Evolutionary conservation across 1,284 basidiomycete genomes (phyloP), one percentile per base, ranked within the genome.

Genomic region (Cryptococcus maquisensis): DNA sequence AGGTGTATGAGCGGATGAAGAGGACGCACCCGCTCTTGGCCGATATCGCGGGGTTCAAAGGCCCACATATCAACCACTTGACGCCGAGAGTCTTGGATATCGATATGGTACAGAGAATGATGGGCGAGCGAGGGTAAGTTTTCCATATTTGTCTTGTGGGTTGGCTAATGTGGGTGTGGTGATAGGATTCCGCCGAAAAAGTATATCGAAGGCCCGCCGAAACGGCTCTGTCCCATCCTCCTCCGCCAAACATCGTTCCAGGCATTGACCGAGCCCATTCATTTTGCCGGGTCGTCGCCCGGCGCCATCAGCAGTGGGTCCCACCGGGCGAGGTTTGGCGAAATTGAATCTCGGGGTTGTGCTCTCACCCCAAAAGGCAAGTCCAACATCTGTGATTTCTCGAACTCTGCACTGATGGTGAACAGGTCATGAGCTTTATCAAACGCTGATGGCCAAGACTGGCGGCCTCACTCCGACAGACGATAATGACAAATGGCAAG

Each of bases 61-160:
- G 76, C 18, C 76, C 76, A 12, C 77, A 79, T 56, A 77, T 79
- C 65, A 79, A 79, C 55, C 77, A 78, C 58, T 64, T 79, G n/a
- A 79, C 77, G 7, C 77, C 77, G 15, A 56, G 77, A 15, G 75
- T 77, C 23, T 56, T 79, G 24, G 76, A 77, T 54, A 78, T 79
- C 44, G 77, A 79, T 55, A 65, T 62, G 20, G 77, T 76, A 16
- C 77, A 79, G 60, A 59, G 51, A 4, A 60, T 63, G 20, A 79
- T 79, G 77, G 60, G 57, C 18, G 60, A 59, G 26, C 64, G 73
- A 51, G 68, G 62, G 69, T 66, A 57, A 53, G 59, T 37, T 15
- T n/a, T 1, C n/a, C 40, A 21, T 18, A n/a, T n/a, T n/a, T n/a
- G n/a, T 24, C 4, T 12, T 47, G 32, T 32, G 26, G 37, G 18